Base-by-base conservation (phyloP, 192 early-diverging fungal genomes). In the Chytriomyces sp. region DNA sequence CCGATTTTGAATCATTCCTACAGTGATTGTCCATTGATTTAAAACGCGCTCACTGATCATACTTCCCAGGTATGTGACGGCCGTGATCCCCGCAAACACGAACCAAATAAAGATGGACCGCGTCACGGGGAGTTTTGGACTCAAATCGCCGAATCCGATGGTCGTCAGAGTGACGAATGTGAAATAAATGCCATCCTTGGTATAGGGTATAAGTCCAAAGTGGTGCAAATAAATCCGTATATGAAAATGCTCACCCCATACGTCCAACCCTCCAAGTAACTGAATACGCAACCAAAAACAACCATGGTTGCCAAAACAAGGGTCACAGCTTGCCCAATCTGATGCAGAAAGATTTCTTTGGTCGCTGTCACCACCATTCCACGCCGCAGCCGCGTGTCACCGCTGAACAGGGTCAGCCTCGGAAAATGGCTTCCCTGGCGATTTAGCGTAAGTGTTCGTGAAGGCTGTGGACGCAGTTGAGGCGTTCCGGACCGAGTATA, bases 81-180 rank as follows among this genome's bases (percentile, higher is more conserved):
- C 65, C 28, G 64, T 80, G 57, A 88, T 79, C 11, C 77, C 82
- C 20, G 79, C n/a, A 45, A 83, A 84, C 7, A 83, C 79, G 57
- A 75, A 84, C 87, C 87, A 88, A 49, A 88, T 82, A 64, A 88
- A 88, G 10, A 88, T 67, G 16, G 83, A 69, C 16, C 83, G 79
- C 20, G 75, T 60, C 23, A 79, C 49, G 45, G 81, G 66, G 4
- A 77, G 78, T 8, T 23, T 47, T 5, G 82, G 74, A 10, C 57
- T 43, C 50, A 83, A 86, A 64, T 88, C 87, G 35, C 87, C 87
- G 20, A 75, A 49, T 67, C 82, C 83, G 60, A 88, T 88, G 9
- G 87, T 84, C 16, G 79, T 65, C 5, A 88, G 50, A 8, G 87
- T 43, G 24, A 66, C 67, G 76, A 79, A 86, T 5, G 82, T 70